These are phyloP conservation scores for Ramularia collo-cygni DNA, from an alignment of 2,329 filamentous ascomycete genomes.

Conservation along the genomic window DNA sequence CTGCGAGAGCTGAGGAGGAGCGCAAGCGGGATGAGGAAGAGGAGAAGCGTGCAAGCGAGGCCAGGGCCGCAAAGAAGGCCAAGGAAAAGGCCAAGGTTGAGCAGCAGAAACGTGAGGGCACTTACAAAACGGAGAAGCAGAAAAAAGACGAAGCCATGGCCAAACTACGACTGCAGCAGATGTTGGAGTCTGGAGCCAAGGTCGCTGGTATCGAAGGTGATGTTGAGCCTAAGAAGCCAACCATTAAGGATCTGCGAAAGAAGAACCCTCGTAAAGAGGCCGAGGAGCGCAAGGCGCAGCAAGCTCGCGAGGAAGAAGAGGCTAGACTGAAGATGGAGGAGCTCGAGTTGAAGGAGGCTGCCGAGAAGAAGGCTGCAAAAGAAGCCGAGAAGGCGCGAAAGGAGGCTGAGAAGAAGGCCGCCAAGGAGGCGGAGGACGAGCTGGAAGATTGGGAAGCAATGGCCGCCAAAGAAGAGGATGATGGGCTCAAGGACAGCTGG, in stretches of 20 bases:
- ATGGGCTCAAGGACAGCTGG: conserved; percentile 86
- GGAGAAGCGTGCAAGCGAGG: conserved; percentile 61
- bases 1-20: conserved; percentile 59
- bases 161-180: conserved; percentile 75
- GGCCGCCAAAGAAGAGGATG: conserved; percentile 65
- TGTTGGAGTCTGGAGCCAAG: conserved; percentile 68
- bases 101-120: conserved; percentile 80
- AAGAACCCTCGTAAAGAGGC: conserved; percentile 61
- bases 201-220: conserved; percentile 53
- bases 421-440: conserved; percentile 57
- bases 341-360: conserved; percentile 46
- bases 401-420: conserved; percentile 62
- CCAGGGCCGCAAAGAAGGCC: conserved; percentile 71
- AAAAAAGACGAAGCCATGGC: conserved; percentile 73
- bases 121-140: conserved; percentile 79
- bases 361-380: conserved; percentile 71
- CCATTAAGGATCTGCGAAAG: conserved; percentile 64
- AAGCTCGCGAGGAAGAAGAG: conserved; percentile 44
- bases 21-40: conserved; percentile 63
- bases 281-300: conserved; percentile 43
- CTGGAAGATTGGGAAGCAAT: conserved; percentile 81
- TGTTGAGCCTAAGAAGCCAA: conserved; percentile 78
- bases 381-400: conserved; percentile 65
- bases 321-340: conserved; percentile 52
- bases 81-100: conserved; percentile 82